Evolutionary conservation across 768 basidiomycete species (phyloP).

Genomic region (Nidularia pulvinata): DNA sequence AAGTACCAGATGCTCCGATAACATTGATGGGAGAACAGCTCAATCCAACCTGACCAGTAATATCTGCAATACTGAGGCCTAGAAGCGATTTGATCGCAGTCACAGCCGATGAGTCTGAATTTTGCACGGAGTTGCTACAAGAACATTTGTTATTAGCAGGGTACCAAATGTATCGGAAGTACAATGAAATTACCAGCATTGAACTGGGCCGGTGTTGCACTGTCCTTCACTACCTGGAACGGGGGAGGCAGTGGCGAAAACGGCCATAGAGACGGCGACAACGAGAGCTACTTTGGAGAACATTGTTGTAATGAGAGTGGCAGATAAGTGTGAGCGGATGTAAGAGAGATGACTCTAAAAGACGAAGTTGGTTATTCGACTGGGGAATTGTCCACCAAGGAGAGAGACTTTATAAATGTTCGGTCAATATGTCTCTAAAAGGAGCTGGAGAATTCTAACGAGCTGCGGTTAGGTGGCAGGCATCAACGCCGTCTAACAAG

Average conservation of each 20-base stretch:
- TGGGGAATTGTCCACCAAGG: no score
- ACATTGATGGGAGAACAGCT: slow-evolving; percentile 18
- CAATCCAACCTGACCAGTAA: slow-evolving; percentile 13
- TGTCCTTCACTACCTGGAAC: slow-evolving; percentile 9
- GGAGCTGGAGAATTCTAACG: no score
- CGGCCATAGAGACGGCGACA: slow-evolving; percentile 15
- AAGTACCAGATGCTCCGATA: slow-evolving; percentile 12
- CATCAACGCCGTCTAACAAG: no score
- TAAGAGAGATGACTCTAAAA: no score
- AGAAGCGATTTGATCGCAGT: slow-evolving; percentile 3
- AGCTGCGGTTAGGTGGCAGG: no score
- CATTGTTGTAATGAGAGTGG: no score
- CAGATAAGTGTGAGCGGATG: no score
- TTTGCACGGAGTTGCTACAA: slow-evolving; percentile 11
- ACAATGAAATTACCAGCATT: slow-evolving; percentile 17
- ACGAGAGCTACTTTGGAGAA: slow-evolving; percentile 24
- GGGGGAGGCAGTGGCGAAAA: slow-evolving; percentile 25
- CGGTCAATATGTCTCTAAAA: no score
- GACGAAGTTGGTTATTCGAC: no score
- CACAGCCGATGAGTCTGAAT: slow-evolving; percentile 5
- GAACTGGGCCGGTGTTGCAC: slow-evolving; percentile 23
- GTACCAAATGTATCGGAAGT: neutral
- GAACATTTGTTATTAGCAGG: no score
- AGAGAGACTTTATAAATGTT: no score
- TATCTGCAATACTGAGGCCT: slow-evolving; percentile 3